phyloP scores from a whole-genome alignment of 257 asterid genomes.

The Hygrophila difformis region DNA sequence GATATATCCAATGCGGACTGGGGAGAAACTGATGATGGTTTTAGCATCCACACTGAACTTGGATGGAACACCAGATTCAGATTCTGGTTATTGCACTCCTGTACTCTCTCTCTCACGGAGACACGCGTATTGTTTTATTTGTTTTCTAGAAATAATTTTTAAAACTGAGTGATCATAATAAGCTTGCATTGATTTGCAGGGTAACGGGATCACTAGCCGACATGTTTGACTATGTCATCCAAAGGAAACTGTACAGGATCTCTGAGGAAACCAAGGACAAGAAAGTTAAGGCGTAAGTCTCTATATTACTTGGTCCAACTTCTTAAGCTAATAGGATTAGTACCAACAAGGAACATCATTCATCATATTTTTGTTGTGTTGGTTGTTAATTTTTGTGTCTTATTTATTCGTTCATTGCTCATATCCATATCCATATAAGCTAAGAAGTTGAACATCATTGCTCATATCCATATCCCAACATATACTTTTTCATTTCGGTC shows the following conservation, averaged over 20 bases:
- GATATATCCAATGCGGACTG: slow-evolving; percentile 61
- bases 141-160: not conserved
- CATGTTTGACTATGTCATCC: slow-evolving; percentile 86
- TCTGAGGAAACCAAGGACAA: slow-evolving; percentile 52
- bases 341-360: too few species aligned
- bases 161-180: slow-evolving; percentile 4
- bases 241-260: slow-evolving; percentile 77
- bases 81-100: slow-evolving; percentile 68
- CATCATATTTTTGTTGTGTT: too few species aligned
- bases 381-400: too few species aligned
- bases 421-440: too few species aligned
- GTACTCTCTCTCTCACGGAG: slow-evolving; percentile 25
- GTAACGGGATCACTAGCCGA: slow-evolving; percentile 72
- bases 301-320: too few species aligned
- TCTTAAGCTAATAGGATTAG: too few species aligned
- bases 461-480: too few species aligned
- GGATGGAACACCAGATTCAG: slow-evolving; percentile 99
- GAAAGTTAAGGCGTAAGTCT: slow-evolving; percentile 73
- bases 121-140: not conserved
- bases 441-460: too few species aligned
- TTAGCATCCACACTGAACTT: slow-evolving; percentile 82
- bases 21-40: slow-evolving; percentile 84
- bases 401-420: too few species aligned
- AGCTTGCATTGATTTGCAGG: slow-evolving; percentile 29
- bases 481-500: too few species aligned